Evolutionary conservation across 345 rosid species (phyloP).

Genomic region (Leavenworthia alabamica): DNA sequence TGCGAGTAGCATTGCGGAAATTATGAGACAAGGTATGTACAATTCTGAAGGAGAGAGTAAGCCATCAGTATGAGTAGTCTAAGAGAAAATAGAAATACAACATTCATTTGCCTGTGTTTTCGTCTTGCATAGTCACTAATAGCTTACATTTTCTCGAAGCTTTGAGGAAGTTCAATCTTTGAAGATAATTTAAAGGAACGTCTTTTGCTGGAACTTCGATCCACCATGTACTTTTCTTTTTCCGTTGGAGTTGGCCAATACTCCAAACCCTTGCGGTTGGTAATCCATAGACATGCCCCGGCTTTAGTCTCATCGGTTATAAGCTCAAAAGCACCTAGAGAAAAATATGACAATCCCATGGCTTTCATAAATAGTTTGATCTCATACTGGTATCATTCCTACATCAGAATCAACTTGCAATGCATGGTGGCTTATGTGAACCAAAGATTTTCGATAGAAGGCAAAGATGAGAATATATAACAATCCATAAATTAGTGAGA

Average conservation of each 20-base stretch:
- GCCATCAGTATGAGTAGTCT: conserved; percentile 6
- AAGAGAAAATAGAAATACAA: neutral
- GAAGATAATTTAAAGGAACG: conserved; percentile 33
- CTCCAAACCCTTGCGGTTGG: conserved; percentile 80
- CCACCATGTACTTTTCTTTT: conserved; percentile 58
- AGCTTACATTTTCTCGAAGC: conserved; percentile 82
- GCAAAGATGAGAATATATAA: neutral
- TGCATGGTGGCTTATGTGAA: neutral
- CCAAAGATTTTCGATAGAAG: neutral
- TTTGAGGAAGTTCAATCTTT: conserved; percentile 56
- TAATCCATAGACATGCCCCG: conserved; percentile 88
- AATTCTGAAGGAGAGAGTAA: conserved; percentile 46
- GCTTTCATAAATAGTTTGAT: neutral
- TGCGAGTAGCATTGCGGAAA: conserved; percentile 74
- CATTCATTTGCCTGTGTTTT: neutral
- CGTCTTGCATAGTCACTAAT: neutral
- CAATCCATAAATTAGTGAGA: neutral
- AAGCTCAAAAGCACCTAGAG: conserved; percentile 83
- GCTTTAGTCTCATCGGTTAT: conserved; percentile 72
- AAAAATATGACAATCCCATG: neutral
- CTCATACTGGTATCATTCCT: neutral
- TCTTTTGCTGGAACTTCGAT: conserved; percentile 38
- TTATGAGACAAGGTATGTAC: conserved; percentile 82
- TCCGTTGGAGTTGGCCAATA: conserved; percentile 85
- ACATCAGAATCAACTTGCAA: neutral